Conservation (phyloP, 2,329 filamentous ascomycete species). For the Exophiala mesophila region DNA sequence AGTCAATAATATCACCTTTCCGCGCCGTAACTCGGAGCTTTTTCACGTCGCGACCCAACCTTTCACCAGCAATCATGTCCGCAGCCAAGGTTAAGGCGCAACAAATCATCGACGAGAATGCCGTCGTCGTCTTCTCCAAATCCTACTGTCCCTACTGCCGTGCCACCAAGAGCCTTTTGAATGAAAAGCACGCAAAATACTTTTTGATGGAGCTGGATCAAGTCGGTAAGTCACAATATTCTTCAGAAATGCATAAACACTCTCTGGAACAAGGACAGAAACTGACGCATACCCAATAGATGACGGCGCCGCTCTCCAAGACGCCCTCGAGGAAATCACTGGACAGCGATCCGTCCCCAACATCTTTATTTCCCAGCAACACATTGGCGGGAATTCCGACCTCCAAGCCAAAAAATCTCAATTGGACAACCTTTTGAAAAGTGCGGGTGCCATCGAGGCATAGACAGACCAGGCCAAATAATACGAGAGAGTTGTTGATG, state of each 20-base stretch:
- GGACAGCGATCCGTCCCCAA: constrained; percentile 89
- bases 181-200: constrained; percentile 65
- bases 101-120: constrained; percentile 80
- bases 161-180: constrained; percentile 70
- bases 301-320: constrained; percentile 78
- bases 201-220: constrained; percentile 78
- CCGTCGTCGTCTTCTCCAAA: constrained; percentile 94
- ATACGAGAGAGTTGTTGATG: no score
- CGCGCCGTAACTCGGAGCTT: constrained; percentile 59
- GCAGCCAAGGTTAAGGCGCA: constrained; percentile 79
- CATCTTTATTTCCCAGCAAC: constrained; percentile 84
- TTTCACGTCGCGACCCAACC: constrained; percentile 43
- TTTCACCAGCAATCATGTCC: constrained; percentile 66
- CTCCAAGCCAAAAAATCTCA: constrained; percentile 63
- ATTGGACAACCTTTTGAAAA: constrained; percentile 60
- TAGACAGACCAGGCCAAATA: no score
- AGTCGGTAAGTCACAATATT: constrained; percentile 57
- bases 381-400: constrained; percentile 96
- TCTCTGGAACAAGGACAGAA: no score
- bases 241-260: not conserved
- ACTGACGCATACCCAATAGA: no score
- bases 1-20: constrained; percentile 54
- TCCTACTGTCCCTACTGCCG: constrained; percentile 93
- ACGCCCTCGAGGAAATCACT: constrained; percentile 72
- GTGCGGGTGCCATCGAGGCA: constrained; percentile 56